These are phyloP conservation scores for Coccinonectria pachysandricola DNA, from an alignment of 2,329 filamentous ascomycete genomes.

Conservation along the genomic window DNA sequence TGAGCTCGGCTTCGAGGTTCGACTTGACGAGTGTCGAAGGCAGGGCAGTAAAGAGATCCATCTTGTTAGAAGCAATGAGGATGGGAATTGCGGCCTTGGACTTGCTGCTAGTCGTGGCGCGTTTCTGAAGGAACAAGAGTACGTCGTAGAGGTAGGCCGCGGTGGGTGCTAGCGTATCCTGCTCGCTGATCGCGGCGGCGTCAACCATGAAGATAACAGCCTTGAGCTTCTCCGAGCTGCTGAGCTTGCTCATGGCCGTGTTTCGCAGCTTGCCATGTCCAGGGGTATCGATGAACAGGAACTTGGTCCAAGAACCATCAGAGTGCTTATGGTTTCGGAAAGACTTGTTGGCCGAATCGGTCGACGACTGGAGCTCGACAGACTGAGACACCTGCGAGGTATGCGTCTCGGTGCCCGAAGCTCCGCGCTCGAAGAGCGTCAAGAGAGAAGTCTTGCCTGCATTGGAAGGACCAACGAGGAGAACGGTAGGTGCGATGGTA, in stretches of 20 bases:
- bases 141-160: constrained; percentile 84
- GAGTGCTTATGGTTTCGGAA: constrained; percentile 47
- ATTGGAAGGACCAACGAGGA: constrained; percentile 72
- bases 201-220: constrained; percentile 87
- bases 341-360: constrained; percentile 32
- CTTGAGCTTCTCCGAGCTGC: constrained; percentile 39
- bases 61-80: constrained; percentile 86
- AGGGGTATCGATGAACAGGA: constrained; percentile 78
- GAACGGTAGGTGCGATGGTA: constrained; percentile 61
- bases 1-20: constrained; percentile 71
- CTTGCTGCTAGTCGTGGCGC: constrained; percentile 37
- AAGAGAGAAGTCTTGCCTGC: constrained; percentile 81
- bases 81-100: constrained; percentile 48
- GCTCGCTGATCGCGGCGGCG: constrained; percentile 54
- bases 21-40: constrained; percentile 66
- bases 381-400: constrained; percentile 41
- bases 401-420: constrained; percentile 37
- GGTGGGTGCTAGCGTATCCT: constrained; percentile 56
- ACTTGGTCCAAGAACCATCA: constrained; percentile 51
- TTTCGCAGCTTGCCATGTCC: constrained; percentile 90
- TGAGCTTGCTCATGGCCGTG: constrained; percentile 47
- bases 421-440: constrained; percentile 58
- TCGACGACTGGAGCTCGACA: constrained; percentile 45
- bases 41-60: constrained; percentile 87
- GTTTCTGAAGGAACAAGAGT: constrained; percentile 71